phyloP scores from a whole-genome alignment of 805 yeast genomes.

The Saturnispora galanensis region DNA sequence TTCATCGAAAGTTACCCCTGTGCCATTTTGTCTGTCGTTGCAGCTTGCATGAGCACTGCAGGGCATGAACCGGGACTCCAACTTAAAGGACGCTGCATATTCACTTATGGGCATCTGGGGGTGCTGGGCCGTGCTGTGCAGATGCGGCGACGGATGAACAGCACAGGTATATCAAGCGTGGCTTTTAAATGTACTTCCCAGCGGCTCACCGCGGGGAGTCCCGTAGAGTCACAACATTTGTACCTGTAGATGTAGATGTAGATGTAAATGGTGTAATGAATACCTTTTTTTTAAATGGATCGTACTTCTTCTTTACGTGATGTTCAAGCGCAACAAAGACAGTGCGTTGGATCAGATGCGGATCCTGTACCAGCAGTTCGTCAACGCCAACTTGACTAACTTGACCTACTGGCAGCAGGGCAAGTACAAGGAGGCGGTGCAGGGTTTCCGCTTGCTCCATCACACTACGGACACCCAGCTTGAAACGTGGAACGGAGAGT shows the following conservation, averaged over 20 bases:
- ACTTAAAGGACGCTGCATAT: conserved; percentile 10
- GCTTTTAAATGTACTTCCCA: conserved; percentile 6
- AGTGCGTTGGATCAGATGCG: conserved; percentile 9
- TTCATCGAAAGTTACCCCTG: conserved; percentile 14
- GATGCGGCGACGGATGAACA: conserved; percentile 6
- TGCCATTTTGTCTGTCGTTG: conserved; percentile 2
- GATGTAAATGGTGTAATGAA: neutral
- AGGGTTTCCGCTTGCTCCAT: conserved; percentile 2
- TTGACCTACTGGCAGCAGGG: conserved; percentile 6
- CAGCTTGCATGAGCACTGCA: neutral
- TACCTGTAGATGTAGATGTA: neutral
- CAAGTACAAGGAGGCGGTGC: neutral
- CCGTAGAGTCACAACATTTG: conserved; percentile 12
- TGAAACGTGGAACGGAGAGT: conserved; percentile 40
- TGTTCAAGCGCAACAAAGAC: conserved; percentile 8
- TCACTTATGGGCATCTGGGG: conserved; percentile 10
- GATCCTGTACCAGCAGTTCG: conserved; percentile 9
- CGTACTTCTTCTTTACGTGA: neutral
- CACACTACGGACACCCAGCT: conserved; percentile 40
- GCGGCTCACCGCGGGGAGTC: conserved; percentile 2
- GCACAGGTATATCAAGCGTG: conserved; percentile 5
- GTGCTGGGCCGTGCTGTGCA: neutral
- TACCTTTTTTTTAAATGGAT: neutral
- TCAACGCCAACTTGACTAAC: conserved; percentile 3
- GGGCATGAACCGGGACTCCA: neutral